phyloP scores from a whole-genome alignment of 2,329 filamentous ascomycete species.

The Tolypocladium ophioglossoides region DNA sequence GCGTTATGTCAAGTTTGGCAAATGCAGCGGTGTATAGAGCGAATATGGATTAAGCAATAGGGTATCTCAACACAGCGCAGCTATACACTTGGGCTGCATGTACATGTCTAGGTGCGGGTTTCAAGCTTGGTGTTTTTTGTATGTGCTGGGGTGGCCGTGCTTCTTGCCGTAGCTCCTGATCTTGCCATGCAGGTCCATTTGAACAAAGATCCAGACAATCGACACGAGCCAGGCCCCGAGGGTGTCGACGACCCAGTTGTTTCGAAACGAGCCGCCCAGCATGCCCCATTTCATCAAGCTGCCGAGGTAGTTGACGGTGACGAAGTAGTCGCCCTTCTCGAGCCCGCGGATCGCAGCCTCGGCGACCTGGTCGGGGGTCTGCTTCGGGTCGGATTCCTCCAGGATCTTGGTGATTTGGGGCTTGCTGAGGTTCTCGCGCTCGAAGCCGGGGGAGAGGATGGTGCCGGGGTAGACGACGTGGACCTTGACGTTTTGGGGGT shows the following conservation, averaged over 20 bases:
- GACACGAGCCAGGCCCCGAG: constrained; percentile 41
- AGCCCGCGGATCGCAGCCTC: constrained; percentile 57
- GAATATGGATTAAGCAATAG: constrained; percentile 1
- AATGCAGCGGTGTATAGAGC: constrained; percentile 48
- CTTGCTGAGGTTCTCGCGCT: constrained; percentile 67
- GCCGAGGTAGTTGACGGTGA: constrained; percentile 66
- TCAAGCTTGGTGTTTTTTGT: constrained; percentile 21
- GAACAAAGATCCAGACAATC: constrained; percentile 48
- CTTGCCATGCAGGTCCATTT: constrained; percentile 44
- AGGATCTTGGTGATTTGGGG: constrained; percentile 68
- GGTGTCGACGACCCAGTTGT: constrained; percentile 50
- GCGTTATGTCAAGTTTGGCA: constrained; percentile 51
- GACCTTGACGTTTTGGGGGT: constrained; percentile 72
- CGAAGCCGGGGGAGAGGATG: constrained; percentile 66
- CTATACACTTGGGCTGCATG: neutral
- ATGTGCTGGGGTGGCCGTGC: constrained; percentile 46
- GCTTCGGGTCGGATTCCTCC: constrained; percentile 72
- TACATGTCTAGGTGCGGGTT: neutral
- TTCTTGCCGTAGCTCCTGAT: constrained; percentile 45
- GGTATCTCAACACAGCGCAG: constrained; percentile 4
- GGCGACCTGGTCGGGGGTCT: constrained; percentile 72
- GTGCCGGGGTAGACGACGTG: constrained; percentile 78
- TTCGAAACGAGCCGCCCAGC: constrained; percentile 44
- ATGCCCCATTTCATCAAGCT: constrained; percentile 56
- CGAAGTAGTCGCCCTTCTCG: constrained; percentile 69